Conservation (phyloP, 345 rosid genomes). For the Bruguiera parviflora region DNA sequence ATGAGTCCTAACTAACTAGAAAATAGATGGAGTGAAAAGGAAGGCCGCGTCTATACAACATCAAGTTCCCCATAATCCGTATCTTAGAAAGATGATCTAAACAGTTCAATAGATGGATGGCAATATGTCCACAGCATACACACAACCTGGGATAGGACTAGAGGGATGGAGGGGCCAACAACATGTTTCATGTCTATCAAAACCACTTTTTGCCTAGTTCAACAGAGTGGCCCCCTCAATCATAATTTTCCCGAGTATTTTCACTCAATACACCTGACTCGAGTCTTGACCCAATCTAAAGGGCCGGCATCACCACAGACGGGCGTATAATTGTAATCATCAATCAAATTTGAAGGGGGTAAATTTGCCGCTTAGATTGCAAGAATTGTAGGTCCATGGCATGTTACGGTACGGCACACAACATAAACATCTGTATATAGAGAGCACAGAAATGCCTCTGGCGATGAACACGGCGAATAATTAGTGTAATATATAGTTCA, state of each 20-base stretch:
- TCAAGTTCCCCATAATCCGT: slow-evolving; percentile 9
- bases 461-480: neutral
- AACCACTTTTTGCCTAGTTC: neutral
- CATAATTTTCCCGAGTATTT: neutral
- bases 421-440: neutral
- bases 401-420: neutral
- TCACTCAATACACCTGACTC: neutral
- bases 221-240: neutral
- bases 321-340: neutral
- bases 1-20: too few species aligned
- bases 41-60: slow-evolving; percentile 4
- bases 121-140: slow-evolving; percentile 17
- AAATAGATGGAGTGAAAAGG: slow-evolving; percentile 2
- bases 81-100: neutral
- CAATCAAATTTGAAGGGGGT: neutral
- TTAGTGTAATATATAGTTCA: neutral
- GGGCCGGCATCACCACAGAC: neutral
- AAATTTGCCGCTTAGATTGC: neutral
- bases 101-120: neutral
- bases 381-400: neutral
- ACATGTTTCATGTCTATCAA: slow-evolving; percentile 2
- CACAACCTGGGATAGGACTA: slow-evolving; percentile 4
- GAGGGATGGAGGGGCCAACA: slow-evolving; percentile 15
- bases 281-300: neutral
- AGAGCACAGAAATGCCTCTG: neutral